Evolutionary conservation across 148 eudicot species (phyloP).

Genomic region (Fagopyrum tataricum): DNA sequence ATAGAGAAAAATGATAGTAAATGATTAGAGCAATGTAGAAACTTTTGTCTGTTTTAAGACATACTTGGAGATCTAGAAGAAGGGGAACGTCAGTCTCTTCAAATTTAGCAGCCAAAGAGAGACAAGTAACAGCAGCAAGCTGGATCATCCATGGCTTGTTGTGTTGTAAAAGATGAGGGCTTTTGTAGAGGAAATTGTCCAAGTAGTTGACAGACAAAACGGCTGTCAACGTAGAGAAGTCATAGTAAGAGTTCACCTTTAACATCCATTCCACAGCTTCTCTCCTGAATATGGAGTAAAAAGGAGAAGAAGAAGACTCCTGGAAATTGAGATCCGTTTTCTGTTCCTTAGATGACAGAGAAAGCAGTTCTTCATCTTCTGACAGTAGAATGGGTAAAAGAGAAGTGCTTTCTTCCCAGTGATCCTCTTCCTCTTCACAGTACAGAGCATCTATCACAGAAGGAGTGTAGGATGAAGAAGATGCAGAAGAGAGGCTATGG

Average conservation of each 20-base stretch:
- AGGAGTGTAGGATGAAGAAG: slow-evolving; percentile 7
- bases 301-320: not conserved
- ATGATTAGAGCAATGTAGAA: not conserved
- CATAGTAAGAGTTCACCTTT: slow-evolving; percentile 46
- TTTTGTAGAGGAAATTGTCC: slow-evolving; percentile 40
- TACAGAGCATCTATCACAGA: slow-evolving; percentile 47
- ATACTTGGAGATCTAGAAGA: slow-evolving; percentile 81
- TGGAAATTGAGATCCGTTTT: slow-evolving; percentile 10
- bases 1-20: not conserved
- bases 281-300: slow-evolving; percentile 23
- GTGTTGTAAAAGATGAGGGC: slow-evolving; percentile 34
- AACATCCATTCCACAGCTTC: slow-evolving; percentile 69
- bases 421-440: slow-evolving; percentile 51
- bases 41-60: not conserved
- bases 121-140: slow-evolving; percentile 72
- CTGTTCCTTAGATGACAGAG: slow-evolving; percentile 50
- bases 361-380: slow-evolving; percentile 58
- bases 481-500: slow-evolving; percentile 22
- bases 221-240: slow-evolving; percentile 57
- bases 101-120: slow-evolving; percentile 88
- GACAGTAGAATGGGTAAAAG: slow-evolving; percentile 21
- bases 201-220: slow-evolving; percentile 61
- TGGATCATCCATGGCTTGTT: slow-evolving; percentile 75
- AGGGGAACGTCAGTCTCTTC: slow-evolving; percentile 81
- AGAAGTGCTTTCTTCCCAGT: slow-evolving; percentile 11